Conservation (phyloP, 2,329 filamentous ascomycete species). For the Beauveria medogensis region DNA sequence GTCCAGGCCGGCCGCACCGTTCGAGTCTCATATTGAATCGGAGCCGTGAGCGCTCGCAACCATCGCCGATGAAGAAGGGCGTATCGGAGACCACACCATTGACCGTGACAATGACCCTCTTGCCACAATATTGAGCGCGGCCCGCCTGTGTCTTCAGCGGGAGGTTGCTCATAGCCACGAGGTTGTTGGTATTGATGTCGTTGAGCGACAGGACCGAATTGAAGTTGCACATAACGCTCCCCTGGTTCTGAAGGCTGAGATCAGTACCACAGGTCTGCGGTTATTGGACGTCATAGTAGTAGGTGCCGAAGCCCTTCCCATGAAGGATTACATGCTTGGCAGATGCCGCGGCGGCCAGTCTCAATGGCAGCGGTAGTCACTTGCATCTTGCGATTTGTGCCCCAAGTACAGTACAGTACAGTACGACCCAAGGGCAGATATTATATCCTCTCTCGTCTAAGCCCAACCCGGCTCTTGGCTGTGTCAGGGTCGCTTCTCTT, state of each 20-base stretch:
- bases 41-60: slow-evolving; percentile 13
- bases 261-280: not conserved
- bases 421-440: too few relatives aligned
- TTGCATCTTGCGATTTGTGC: too few relatives aligned
- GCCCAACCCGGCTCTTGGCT: not conserved
- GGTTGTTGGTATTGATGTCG: slow-evolving; percentile 13
- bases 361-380: too few relatives aligned
- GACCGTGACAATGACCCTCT: slow-evolving; percentile 14
- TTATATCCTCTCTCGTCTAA: too few relatives aligned
- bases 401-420: too few relatives aligned
- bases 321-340: slow-evolving; percentile 8
- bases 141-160: slow-evolving; percentile 9
- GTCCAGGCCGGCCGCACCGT: slow-evolving; percentile 14
- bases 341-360: not conserved
- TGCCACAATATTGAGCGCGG: slow-evolving; percentile 14
- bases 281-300: slow-evolving; percentile 13
- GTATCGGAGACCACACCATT: slow-evolving; percentile 11
- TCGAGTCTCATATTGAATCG: slow-evolving; percentile 10
- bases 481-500: not conserved
- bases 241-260: slow-evolving; percentile 5
- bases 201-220: not conserved
- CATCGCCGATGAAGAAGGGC: slow-evolving; percentile 14
- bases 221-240: slow-evolving; percentile 10
- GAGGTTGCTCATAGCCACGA: slow-evolving; percentile 16
- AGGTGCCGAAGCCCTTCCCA: slow-evolving; percentile 12